Evolutionary conservation across 192 early-diverging fungal species (phyloP).

Genomic region (Coemansia sp.): DNA sequence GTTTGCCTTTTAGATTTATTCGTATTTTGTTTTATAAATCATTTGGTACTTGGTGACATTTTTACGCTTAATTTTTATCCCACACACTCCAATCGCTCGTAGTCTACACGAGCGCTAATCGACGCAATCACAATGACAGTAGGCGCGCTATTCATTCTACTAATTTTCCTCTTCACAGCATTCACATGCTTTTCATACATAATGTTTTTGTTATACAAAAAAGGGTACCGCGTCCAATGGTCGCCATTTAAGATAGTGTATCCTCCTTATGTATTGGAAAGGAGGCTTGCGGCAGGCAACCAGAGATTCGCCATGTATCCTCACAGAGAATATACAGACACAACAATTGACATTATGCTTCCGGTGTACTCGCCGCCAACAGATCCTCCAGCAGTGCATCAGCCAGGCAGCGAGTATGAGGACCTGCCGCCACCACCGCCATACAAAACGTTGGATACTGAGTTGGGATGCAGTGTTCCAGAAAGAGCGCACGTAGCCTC

Average conservation of each 20-base stretch:
- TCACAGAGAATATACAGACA: not conserved
- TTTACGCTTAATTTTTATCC: not conserved
- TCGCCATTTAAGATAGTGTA: not conserved
- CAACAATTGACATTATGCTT: not conserved
- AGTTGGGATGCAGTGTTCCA: not conserved
- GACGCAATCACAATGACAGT: not conserved
- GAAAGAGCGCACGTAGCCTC: not conserved
- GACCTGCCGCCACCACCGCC: conserved; percentile 8
- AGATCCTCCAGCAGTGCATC: not conserved
- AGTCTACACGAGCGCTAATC: too few relatives aligned
- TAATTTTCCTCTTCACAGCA: not conserved
- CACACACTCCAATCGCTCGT: too few relatives aligned
- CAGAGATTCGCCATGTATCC: not conserved
- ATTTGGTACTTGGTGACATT: not conserved
- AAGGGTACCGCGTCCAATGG: not conserved
- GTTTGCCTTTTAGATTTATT: not conserved
- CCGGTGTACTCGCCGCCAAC: conserved; percentile 9
- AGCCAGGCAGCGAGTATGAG: not conserved
- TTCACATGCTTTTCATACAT: not conserved
- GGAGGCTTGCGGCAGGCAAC: not conserved
- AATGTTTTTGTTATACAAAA: not conserved
- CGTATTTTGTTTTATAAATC: not conserved
- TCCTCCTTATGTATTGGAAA: not conserved
- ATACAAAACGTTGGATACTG: not conserved
- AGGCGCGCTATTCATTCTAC: too few relatives aligned